Base-by-base conservation (phyloP, 805 yeast genomes). In the Lipomyces orientalis region DNA sequence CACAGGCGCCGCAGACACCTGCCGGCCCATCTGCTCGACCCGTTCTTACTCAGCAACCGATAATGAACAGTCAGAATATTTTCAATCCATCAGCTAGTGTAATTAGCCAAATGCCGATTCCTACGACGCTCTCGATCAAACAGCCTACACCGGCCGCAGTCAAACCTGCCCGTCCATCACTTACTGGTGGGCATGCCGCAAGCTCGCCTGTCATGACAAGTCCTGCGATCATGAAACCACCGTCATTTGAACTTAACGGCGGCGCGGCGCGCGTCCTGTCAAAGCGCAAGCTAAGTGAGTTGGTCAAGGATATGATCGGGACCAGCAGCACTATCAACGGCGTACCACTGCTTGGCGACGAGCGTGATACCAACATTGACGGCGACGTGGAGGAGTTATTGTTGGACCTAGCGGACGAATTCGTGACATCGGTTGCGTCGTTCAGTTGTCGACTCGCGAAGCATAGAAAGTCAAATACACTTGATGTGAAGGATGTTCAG, bases 381-480 rank as follows among this genome's bases (percentile, higher is more conserved):
- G 98, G 98, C 34, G 98, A 95, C 77, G 97, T 92, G 19, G 97
- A 93, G 78, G 98, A 94, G 73, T 80, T 95, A 52, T 80, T 95
- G 46, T 82, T 95, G 56, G 99, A 95, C 78, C 81, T 95, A 59
- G 98, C 99, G 0, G 99, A 95, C 78, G 98, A 95, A 76, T 95
- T 95, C 76, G 95, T 95, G 16, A 86, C 90, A 7, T 88, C 91
- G 59, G 97, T 96, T 1, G 93, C 98, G 0, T 83, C 92, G 1
- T 95, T 95, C 81, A 97, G 98, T 0, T 94, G 98, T 76, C 86
- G 96, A 64, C 82, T 95, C 71, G 98, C 99, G 29, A 95, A 95
- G 77, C 98, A 94, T 76, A 85, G 99, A 73, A 92, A 91, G 75
- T 87, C 91, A 6, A 97, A 94, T 68, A 86, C 89, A 49, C 81